Conservation (phyloP, 768 basidiomycete genomes). For the Xerocomellus intermedius region DNA sequence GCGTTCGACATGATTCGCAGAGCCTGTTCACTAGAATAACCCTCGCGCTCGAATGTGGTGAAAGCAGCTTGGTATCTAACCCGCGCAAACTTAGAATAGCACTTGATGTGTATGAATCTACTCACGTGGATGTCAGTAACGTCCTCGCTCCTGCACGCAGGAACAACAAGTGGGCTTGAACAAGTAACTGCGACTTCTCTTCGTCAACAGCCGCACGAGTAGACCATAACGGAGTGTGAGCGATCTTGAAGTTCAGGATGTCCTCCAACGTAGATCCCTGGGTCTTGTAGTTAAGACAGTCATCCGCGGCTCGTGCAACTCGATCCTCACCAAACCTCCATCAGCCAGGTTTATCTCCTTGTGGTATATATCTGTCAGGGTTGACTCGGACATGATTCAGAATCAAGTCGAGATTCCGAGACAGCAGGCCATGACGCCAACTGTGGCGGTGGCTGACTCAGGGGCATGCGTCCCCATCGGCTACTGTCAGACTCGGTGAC, state of each 20-base stretch:
- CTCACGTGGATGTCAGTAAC: slow-evolving; percentile 68
- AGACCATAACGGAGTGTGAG: slow-evolving; percentile 68
- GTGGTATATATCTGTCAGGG: slow-evolving; percentile 8
- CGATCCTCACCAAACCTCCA: slow-evolving; percentile 34
- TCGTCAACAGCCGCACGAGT: slow-evolving; percentile 55
- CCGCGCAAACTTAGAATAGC: neutral
- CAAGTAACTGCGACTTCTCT: slow-evolving; percentile 43
- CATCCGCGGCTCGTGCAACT: neutral
- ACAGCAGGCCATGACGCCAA: neutral
- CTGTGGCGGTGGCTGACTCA: slow-evolving; percentile 8
- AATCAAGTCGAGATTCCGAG: neutral
- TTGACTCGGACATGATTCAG: neutral
- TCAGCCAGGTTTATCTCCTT: slow-evolving; percentile 20
- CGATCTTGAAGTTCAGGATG: slow-evolving; percentile 44
- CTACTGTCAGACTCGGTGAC: too few species aligned
- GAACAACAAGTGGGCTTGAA: slow-evolving; percentile 62
- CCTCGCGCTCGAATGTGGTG: slow-evolving; percentile 51
- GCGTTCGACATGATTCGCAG: slow-evolving; percentile 50
- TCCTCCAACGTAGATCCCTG: slow-evolving; percentile 67
- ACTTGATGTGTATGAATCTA: neutral
- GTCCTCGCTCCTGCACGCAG: slow-evolving; percentile 63
- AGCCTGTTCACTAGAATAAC: slow-evolving; percentile 45
- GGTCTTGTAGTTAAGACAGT: slow-evolving; percentile 3
- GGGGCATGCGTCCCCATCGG: too few species aligned
- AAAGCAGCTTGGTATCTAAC: slow-evolving; percentile 66